Evolutionary conservation across 2,329 filamentous ascomycete genomes (phyloP).

Genomic region (Fusarium marasasianum): DNA sequence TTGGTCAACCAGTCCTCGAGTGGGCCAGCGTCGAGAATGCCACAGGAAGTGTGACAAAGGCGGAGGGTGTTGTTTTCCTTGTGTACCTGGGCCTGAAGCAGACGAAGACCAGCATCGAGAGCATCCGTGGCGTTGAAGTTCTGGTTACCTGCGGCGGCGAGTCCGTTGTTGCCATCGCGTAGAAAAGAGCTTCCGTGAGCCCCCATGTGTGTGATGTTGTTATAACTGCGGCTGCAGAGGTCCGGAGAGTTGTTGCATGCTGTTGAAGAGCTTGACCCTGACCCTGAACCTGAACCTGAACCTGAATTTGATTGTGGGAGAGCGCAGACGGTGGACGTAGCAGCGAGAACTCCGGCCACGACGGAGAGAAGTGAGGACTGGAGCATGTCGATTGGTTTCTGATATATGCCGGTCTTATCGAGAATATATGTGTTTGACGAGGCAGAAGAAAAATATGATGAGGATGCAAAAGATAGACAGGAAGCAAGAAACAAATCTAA

Average conservation of each 20-base stretch:
- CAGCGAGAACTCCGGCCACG: constrained; percentile 32
- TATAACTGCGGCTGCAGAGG: constrained; percentile 77
- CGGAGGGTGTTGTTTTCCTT: constrained; percentile 65
- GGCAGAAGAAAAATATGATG: background rate
- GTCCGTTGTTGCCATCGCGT: constrained; percentile 66
- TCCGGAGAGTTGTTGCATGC: constrained; percentile 85
- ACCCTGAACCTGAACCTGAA: constrained; percentile 32
- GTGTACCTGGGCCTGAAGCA: constrained; percentile 79
- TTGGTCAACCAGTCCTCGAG: constrained; percentile 70
- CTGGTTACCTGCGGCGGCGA: constrained; percentile 76
- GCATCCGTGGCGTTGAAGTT: constrained; percentile 77
- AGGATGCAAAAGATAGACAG: background rate
- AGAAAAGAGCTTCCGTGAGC: constrained; percentile 80
- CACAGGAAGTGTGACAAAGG: constrained; percentile 76
- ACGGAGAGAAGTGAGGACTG: constrained; percentile 36
- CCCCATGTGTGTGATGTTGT: constrained; percentile 80
- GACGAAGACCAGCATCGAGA: constrained; percentile 74
- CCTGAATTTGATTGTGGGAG: constrained; percentile 37
- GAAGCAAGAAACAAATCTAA: constrained; percentile 2
- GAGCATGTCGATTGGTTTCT: constrained; percentile 28
- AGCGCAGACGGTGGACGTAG: constrained; percentile 37
- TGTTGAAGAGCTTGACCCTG: constrained; percentile 33
- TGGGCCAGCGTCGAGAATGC: constrained; percentile 73
- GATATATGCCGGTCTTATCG: background rate
- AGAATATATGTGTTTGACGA: background rate